A percentile compares a stretch with the other conserved stretches of the same genome.
Evolutionary conservation across 108 stramenopile genomes (phyloP).

Genomic region (Nitzschia sp.): DNA sequence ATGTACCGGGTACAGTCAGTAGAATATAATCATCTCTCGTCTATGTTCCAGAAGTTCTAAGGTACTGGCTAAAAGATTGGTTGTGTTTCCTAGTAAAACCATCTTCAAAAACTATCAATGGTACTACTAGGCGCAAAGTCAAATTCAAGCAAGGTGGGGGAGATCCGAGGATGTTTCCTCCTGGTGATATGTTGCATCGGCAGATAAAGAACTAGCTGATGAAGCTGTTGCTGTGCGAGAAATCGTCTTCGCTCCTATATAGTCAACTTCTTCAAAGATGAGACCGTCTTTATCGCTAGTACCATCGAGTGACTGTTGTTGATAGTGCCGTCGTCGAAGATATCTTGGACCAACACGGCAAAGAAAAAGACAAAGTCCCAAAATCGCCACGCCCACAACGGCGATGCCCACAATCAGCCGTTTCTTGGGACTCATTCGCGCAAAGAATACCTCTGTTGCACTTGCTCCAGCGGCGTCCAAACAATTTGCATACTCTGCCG

Average conservation of each 20-base stretch:
- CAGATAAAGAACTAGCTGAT: background rate
- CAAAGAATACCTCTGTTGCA: background rate
- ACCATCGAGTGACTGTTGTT: background rate
- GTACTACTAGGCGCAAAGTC: no score
- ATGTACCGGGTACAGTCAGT: no score
- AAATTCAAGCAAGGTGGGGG: no score
- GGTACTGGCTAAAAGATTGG: no score
- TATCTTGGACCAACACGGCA: background rate
- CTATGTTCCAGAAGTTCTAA: no score
- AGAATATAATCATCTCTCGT: no score
- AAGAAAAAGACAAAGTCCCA: background rate
- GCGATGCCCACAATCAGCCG: background rate
- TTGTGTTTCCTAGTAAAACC: no score
- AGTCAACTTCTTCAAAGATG: background rate
- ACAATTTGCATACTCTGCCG: conserved; percentile 13
- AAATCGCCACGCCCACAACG: background rate
- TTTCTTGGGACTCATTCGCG: background rate
- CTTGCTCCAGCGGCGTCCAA: background rate
- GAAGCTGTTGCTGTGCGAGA: background rate
- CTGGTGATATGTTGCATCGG: no score
- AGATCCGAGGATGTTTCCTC: no score
- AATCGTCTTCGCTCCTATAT: no score
- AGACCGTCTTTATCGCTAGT: background rate
- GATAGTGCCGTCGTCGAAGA: conserved; percentile 11
- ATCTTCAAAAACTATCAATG: no score